Conservation (phyloP, 2,329 filamentous ascomycete species). For the Pleurostoma richardsiae region DNA sequence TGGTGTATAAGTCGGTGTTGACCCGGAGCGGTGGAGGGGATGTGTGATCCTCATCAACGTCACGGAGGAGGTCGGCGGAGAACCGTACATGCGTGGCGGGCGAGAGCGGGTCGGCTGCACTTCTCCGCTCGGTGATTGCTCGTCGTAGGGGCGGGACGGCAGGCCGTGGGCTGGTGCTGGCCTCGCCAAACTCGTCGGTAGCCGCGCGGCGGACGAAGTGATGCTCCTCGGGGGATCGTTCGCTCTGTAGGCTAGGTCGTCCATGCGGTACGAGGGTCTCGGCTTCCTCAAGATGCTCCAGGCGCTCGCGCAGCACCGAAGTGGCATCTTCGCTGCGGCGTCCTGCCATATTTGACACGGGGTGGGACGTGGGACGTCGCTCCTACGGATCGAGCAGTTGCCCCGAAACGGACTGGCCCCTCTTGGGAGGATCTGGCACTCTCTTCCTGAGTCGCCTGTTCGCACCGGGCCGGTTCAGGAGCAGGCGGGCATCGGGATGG, state of each 20-base stretch:
- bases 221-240: neutral
- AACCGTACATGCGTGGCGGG: constrained; percentile 14
- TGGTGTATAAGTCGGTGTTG: constrained; percentile 21
- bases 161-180: neutral
- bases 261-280: constrained; percentile 2
- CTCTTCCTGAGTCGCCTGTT: neutral
- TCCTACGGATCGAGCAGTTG: neutral
- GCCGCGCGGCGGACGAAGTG: neutral
- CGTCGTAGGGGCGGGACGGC: neutral
- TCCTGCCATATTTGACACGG: neutral
- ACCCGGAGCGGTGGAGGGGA: constrained; percentile 8
- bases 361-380: neutral
- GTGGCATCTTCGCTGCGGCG: constrained; percentile 7
- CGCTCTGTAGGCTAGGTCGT: neutral
- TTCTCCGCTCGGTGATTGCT: neutral
- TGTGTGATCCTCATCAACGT: constrained; percentile 1
- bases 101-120: neutral
- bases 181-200: neutral
- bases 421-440: neutral
- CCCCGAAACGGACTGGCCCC: neutral
- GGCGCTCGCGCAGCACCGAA: constrained; percentile 15
- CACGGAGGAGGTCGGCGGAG: constrained; percentile 15
- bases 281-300: constrained; percentile 17
- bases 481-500: neutral
- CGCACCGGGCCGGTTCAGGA: neutral